Evolutionary conservation across 2,329 filamentous ascomycete genomes (phyloP), one percentile per base, ranked within the genome.

Genomic region (Pseudogymnoascus sp.): DNA sequence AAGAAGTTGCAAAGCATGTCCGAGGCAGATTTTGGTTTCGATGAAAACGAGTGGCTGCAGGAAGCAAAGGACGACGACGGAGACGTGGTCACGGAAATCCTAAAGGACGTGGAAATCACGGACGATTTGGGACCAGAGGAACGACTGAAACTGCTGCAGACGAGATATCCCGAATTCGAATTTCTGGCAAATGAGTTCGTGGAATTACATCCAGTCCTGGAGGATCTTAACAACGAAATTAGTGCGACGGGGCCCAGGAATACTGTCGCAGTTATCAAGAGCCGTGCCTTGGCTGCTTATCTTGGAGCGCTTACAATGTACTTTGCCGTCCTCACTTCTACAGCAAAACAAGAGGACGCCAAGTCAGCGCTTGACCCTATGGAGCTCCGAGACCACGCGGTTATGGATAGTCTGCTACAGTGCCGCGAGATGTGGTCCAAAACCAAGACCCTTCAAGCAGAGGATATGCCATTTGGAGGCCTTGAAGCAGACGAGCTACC

Each of bases 11-110:
- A 91, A 69, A 88, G 89, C 68, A 95, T 99, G 90, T 85, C 86
- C 5, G 93, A 96, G 68, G 89, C 89, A 40, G 95, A 99, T 73
- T 99, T 97, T 72, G 88, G 91, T 7, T 96, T 97, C 68, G 92
- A 97, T 70, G 90, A 96, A 71, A 83, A 86, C 44, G 92, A 96
- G 68, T 97, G 93, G 95, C 74, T 88, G 38, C 85, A 83, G 26
- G 78, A 81, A 15, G 82, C 80, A 2, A 79, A 79, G 15, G 78
- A 80, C 21, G 78, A 78, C 1, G 77, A 72, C 7, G 79, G 65
- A 77, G 83, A 86, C 15, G 82, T 88, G n/a, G 85, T 96, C 11
- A 95, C 88, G 3, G 91, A 97, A 73, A 84, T 93, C n/a, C 80
- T 97, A 56, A 90, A 91, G 61, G 89, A 96, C 70, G 73, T 93